phyloP scores from a whole-genome alignment of 2,329 filamentous ascomycete genomes.

The Corinectria fuckeliana region DNA sequence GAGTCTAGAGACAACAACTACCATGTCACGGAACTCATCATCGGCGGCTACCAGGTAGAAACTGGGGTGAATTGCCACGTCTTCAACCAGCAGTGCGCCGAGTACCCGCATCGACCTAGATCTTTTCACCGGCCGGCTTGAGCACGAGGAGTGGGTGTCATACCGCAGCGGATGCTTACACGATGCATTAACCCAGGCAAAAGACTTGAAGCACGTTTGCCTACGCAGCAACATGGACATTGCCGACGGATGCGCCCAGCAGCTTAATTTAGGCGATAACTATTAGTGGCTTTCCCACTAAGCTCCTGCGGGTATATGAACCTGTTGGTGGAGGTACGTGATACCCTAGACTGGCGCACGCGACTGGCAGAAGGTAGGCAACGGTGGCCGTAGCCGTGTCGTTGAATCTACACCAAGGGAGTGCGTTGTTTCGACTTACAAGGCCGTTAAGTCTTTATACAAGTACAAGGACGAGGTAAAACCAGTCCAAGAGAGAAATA shows the following conservation, averaged over 20 bases:
- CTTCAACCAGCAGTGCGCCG: constrained; percentile 2
- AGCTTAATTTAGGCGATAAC: no score
- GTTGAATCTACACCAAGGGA: no score
- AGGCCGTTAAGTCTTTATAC: no score
- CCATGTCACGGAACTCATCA: constrained; percentile 42
- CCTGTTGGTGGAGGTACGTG: no score
- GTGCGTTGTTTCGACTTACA: no score
- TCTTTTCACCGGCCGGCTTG: neutral
- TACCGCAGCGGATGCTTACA: neutral
- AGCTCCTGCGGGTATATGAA: no score
- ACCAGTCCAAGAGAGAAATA: no score
- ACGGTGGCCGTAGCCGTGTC: no score
- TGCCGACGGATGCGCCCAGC: neutral
- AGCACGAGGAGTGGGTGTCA: neutral
- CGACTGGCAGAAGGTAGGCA: no score
- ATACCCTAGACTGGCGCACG: no score
- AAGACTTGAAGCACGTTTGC: constrained; percentile 32
- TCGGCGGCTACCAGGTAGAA: constrained; percentile 40
- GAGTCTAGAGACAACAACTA: constrained; percentile 27
- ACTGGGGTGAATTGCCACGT: constrained; percentile 38
- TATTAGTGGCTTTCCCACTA: no score
- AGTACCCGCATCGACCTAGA: constrained; percentile 17
- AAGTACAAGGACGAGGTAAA: no score
- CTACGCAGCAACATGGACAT: constrained; percentile 15
- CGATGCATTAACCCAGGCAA: constrained; percentile 9